Conservation (phyloP, 2,329 filamentous ascomycete genomes). For the Fusarium camptoceras region DNA sequence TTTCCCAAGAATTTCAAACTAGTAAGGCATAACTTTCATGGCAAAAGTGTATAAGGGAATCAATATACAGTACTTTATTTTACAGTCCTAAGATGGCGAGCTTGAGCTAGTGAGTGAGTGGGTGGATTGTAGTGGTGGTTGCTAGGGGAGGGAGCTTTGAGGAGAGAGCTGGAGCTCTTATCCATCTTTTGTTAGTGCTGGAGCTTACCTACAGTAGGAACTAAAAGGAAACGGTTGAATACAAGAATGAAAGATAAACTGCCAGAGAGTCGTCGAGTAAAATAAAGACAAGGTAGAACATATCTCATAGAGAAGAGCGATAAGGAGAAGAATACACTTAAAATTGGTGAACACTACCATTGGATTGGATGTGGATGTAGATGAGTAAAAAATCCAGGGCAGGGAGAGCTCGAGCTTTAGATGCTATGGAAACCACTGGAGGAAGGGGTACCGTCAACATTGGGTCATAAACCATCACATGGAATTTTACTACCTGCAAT, state of each 20-base stretch:
- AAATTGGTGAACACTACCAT: constrained; percentile 1
- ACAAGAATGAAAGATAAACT: neutral
- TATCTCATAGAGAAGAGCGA: neutral
- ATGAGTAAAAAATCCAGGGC: constrained; percentile 16
- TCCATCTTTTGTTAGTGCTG: neutral
- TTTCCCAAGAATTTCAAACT: neutral
- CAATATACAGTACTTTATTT: neutral
- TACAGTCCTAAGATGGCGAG: constrained; percentile 5
- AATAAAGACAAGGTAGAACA: neutral
- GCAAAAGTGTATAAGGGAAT: neutral
- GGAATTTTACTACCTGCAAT: neutral
- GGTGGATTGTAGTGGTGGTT: constrained; percentile 17
- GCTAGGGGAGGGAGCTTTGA: constrained; percentile 9
- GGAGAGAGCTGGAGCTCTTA: neutral
- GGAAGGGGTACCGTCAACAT: constrained; percentile 2
- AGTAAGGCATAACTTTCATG: neutral
- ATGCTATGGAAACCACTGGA: constrained; percentile 21
- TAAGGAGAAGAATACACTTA: constrained; percentile 9
- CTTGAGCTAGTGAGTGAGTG: constrained; percentile 10
- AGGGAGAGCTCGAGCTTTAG: constrained; percentile 10
- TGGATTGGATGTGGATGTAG: neutral
- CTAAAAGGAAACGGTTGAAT: neutral
- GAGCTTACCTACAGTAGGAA: neutral
- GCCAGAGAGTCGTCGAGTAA: neutral
- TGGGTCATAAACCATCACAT: neutral